Evolutionary conservation across 805 yeast species (phyloP), one percentile per base, ranked within the genome.

Genomic region (Ogataea henricii): DNA sequence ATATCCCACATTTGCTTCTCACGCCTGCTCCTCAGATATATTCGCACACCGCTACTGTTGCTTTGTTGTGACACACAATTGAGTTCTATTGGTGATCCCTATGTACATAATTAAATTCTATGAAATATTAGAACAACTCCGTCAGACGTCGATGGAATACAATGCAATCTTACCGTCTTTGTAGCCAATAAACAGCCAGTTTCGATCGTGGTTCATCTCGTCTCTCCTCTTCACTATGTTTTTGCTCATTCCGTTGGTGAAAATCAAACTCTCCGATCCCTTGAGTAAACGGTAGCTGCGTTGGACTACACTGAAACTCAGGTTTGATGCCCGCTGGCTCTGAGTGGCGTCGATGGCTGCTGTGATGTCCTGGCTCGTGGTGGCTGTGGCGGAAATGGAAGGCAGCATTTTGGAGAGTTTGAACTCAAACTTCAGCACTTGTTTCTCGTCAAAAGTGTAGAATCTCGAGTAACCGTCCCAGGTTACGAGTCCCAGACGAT

Each of bases 401-500:
- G 71, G 68, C 9, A 56, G 43, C 37, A 46, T 40, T 29, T 54
- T 59, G 25, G 48, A 60, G 30, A 59, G 48, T 41, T 69, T 68
- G 34, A 58, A 60, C 30, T 45, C 40, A 37, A 59, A 60, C 20
- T 54, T 54, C 10, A 64, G 42, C 13, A 46, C 34, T 4, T 33
- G 22, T 8, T 44, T 35, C 12, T 55, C 46, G 33, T 54, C 56
- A 37, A 52, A 53, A 10, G 54, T 43, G 54, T 65, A 75, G 37
- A 73, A 62, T 37, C 76, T 65, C 2, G 70, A 55, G 23, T 53
- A 65, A 3, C 70, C 89, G 73, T 67, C 78, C 84, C 88, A 85
- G 53, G 73, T 77, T 47, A 63, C 74, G 58, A 60, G 60, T 37
- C 69, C 66, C 1, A 78, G 37, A 6, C 60, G 46, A 3, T 59